Evolutionary conservation across 2,329 filamentous ascomycete genomes (phyloP).

Genomic region (Alternaria angustiovoidea): DNA sequence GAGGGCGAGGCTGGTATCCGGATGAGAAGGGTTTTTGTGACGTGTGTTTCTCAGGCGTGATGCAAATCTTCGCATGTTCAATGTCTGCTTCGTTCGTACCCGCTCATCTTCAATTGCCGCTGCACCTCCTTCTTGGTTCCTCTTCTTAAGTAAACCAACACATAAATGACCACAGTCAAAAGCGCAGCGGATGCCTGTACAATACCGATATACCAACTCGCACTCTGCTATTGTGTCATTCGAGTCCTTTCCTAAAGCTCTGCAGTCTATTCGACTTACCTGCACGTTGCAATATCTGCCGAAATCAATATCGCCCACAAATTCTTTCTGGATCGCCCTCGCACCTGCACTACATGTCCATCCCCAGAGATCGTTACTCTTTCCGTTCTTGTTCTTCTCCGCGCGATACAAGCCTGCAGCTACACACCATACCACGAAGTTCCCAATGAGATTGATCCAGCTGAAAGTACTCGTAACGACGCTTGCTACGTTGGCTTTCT

Average conservation of each 20-base stretch:
- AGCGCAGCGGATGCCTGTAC: constrained; percentile 43
- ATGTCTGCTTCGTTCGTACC: background rate
- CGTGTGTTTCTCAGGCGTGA: background rate
- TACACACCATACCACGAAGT: constrained; percentile 50
- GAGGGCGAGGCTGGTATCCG: background rate
- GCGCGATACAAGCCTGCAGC: constrained; percentile 46
- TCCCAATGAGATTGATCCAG: constrained; percentile 39
- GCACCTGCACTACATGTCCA: constrained; percentile 52
- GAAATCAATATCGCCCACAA: constrained; percentile 49
- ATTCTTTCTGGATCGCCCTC: constrained; percentile 48
- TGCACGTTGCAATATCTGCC: constrained; percentile 48
- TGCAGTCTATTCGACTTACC: constrained; percentile 23
- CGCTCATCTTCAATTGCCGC: background rate
- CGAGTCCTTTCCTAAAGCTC: background rate
- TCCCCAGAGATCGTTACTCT: constrained; percentile 53
- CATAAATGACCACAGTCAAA: constrained; percentile 41
- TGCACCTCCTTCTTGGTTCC: constrained; percentile 40
- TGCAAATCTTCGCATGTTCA: background rate
- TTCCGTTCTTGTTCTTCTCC: constrained; percentile 48
- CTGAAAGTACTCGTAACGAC: constrained; percentile 39
- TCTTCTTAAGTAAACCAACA: constrained; percentile 38
- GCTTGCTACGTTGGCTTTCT: constrained; percentile 45
- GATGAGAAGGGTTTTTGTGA: background rate
- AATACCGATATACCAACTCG: constrained; percentile 48
- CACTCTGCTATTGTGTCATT: constrained; percentile 32